These are phyloP conservation scores for Nigrospora osmanthi DNA, from an alignment of 2,329 filamentous ascomycete species.

Conservation along the genomic window DNA sequence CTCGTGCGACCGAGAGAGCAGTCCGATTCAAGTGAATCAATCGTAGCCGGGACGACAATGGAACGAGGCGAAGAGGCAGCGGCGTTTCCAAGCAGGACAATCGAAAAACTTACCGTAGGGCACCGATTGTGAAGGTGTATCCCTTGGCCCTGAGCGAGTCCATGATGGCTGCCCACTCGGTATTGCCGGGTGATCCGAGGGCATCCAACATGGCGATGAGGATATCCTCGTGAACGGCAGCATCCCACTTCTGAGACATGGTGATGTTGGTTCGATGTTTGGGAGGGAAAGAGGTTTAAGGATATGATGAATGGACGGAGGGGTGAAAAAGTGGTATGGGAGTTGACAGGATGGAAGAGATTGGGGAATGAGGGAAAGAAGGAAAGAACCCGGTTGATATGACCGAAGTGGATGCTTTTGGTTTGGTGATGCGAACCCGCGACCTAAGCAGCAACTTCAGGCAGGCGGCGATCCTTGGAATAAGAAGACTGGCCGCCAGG, in stretches of 20 bases:
- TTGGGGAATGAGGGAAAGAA: too few species aligned
- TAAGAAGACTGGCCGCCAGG: background rate
- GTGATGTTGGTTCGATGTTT: background rate
- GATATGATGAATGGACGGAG: background rate
- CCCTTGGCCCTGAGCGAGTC: slow-evolving; percentile 14
- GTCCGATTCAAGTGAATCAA: background rate
- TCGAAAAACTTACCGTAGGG: slow-evolving; percentile 12
- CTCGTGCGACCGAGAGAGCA: background rate
- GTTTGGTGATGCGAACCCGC: too few species aligned
- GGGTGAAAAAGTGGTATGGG: too few species aligned
- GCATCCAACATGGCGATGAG: slow-evolving; percentile 31
- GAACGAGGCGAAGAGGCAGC: too few species aligned
- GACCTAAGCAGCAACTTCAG: too few species aligned
- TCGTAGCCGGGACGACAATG: too few species aligned
- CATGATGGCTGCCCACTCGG: slow-evolving; percentile 19
- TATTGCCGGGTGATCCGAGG: slow-evolving; percentile 22
- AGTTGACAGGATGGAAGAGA: background rate
- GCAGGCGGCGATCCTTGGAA: too few species aligned
- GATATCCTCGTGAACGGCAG: slow-evolving; percentile 33
- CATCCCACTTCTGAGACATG: slow-evolving; percentile 27
- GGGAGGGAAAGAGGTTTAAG: background rate
- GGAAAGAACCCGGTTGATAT: too few species aligned
- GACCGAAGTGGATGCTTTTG: too few species aligned
- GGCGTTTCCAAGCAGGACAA: background rate
- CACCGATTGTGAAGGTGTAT: slow-evolving; percentile 16